Evolutionary conservation across 345 rosid genomes (phyloP), one percentile per base, ranked within the genome.

Genomic region (Citrus sp.): DNA sequence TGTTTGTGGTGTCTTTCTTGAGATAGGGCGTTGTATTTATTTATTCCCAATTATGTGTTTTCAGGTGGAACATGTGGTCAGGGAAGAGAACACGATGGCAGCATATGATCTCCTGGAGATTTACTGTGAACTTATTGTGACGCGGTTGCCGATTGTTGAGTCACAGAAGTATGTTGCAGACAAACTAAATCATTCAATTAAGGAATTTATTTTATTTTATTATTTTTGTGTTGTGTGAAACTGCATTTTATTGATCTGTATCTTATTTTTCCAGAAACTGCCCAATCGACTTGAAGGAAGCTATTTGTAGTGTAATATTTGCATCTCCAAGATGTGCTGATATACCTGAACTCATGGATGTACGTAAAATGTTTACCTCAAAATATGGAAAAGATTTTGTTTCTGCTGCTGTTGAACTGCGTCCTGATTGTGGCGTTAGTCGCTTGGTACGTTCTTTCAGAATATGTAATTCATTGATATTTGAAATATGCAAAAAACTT

Each of bases 301-400:
- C 92, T 69, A 80, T 91, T 35, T 67, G 92, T 3, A 90, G 94
- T 80, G 85, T 90, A 67, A 76, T 89, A 62, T 96, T 89, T 80
- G 97, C 98, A 28, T 87, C 97, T 37, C 90, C 93, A 22, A 89
- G 97, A 85, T 89, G 96, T 80, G 88, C 92, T 34, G 99, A 96
- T 77, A 71, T 92, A 66, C 84, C 89, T 1, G 99, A 96, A 75
- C 88, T 96, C 56, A 77, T 85, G 78, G 97, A 96, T 82, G 82
- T 86, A 27, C 88, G 88, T 63, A 96, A 92, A 86, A 92, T 88
- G 34, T 87, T 96, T 77, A 74, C 90, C 0, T 88, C 95, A 25
- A 96, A 96, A 86, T 96, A 92, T 86, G 99, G 99, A 49, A 96
- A 94, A 80, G 97, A 91, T 58, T 96, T 92, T 77, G 87, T 85